Evolutionary conservation across 1,139 yeast species (phyloP), one percentile per base, ranked within the genome.

Genomic region (Pneumocystis wakefieldiae): DNA sequence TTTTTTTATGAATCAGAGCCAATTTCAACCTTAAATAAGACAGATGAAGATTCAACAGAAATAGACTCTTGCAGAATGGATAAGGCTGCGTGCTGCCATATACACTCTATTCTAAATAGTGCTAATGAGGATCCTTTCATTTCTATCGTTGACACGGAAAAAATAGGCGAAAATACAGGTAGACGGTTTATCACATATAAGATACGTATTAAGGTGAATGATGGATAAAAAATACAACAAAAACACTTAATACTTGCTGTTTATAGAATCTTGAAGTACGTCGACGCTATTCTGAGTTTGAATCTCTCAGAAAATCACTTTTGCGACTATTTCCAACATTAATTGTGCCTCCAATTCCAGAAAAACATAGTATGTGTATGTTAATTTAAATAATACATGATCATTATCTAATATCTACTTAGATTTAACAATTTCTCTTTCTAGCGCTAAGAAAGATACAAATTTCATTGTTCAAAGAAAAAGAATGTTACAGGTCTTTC

Each of bases 311-410:
- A 64, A 84, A 80, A 53, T 81, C 85, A 2, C 78, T 92, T 35
- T 77, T 84, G 6, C 83, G 83, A 71, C 76, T 88, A 42, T 90
- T 87, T 71, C 97, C 98, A 1, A 83, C 94, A 60, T 75, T 84
- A 15, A 80, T 92, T 5, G 82, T 92, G 5, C 98, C 98, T 1
- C 96, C 97, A 0, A 89, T 94, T 48, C 98, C 98, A 0, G 96
- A 91, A 67, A 92, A 92, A 74, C 96, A 92, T 71, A 77, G 86
- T 29, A 71, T 83, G 68, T 68, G 73, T 68, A 73, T 67, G 66
- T 62, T 48, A 19, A 48, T 8, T 29, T 8, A 29, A 32, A 4
- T n/a, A 15, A 60, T 19, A 17, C 17, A n/a, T 19, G n/a, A 24
- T 37, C 24, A n/a, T 57, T 19, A 29, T 60, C 8, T 36, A 8